These are phyloP conservation scores for Cymodocea nodosa DNA, from an alignment of 116 monocot genomes.

Conservation along the genomic window DNA sequence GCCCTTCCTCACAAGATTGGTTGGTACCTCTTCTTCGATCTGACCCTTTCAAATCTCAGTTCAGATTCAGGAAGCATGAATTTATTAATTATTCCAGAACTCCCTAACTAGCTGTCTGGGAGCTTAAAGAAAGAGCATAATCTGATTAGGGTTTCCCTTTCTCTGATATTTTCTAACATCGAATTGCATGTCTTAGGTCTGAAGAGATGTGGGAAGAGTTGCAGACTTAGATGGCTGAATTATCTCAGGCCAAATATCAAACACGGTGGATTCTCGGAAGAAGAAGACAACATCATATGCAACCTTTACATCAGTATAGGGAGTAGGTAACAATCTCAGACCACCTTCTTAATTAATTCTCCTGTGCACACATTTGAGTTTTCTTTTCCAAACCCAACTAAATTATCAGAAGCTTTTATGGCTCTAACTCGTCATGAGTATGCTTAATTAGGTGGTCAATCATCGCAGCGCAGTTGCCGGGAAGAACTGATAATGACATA, in stretches of 20 bases:
- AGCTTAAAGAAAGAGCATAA: no score
- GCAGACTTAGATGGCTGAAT: slow-evolving; percentile 88
- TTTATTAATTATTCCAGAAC: no score
- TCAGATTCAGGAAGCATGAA: no score
- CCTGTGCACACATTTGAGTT: slow-evolving; percentile 17
- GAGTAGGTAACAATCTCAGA: slow-evolving; percentile 45
- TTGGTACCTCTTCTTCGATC: slow-evolving; percentile 11
- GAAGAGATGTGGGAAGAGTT: slow-evolving; percentile 79
- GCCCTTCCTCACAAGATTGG: slow-evolving; percentile 77
- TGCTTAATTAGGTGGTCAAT: slow-evolving; percentile 51
- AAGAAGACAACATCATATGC: slow-evolving; percentile 76
- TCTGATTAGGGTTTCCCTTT: not conserved
- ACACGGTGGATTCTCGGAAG: slow-evolving; percentile 81
- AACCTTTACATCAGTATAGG: slow-evolving; percentile 83
- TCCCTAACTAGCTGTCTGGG: no score
- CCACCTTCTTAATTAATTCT: not conserved
- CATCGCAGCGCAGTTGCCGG: slow-evolving; percentile 73
- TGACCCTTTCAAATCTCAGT: no score
- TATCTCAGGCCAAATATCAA: slow-evolving; percentile 80
- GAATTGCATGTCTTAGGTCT: slow-evolving; percentile 44
- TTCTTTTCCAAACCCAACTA: no score
- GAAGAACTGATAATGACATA: slow-evolving; percentile 81
- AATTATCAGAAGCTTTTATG: not conserved
- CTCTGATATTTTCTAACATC: not conserved
- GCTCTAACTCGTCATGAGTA: slow-evolving; percentile 1